Percentiles rank a stretch among this genome's conserved stretches.
phyloP scores from a whole-genome alignment of 768 basidiomycete species.

The Rhizopogon roseolus region DNA sequence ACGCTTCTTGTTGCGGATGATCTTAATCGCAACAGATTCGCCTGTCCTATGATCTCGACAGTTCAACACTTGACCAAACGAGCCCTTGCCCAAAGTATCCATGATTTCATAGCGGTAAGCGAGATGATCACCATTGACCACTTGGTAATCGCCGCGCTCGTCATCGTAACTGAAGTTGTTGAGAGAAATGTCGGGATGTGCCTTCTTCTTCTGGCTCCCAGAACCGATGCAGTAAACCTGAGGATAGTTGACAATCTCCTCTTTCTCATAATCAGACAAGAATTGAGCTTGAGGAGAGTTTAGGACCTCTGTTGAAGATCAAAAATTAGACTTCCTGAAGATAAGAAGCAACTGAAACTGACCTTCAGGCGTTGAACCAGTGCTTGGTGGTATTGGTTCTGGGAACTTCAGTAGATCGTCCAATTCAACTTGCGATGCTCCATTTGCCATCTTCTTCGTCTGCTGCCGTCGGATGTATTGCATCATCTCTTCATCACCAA shows the following conservation, averaged over 20 bases:
- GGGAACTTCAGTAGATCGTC: slow-evolving; percentile 90
- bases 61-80: slow-evolving; percentile 94
- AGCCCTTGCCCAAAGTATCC: slow-evolving; percentile 93
- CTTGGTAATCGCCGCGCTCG: slow-evolving; percentile 94
- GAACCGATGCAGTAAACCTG: slow-evolving; percentile 80
- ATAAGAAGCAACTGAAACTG: slow-evolving; percentile 40
- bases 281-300: slow-evolving; percentile 61
- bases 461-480: slow-evolving; percentile 90
- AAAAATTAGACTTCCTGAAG: slow-evolving; percentile 4
- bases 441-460: slow-evolving; percentile 78
- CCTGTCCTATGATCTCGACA: slow-evolving; percentile 96
- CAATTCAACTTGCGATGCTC: slow-evolving; percentile 81
- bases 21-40: slow-evolving; percentile 97
- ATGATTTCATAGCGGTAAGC: slow-evolving; percentile 96
- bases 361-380: slow-evolving; percentile 69
- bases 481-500: slow-evolving; percentile 97
- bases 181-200: slow-evolving; percentile 61
- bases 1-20: slow-evolving; percentile 98
- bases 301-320: slow-evolving; percentile 47
- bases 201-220: slow-evolving; percentile 78
- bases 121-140: slow-evolving; percentile 88
- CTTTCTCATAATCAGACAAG: slow-evolving; percentile 84
- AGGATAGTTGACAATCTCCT: slow-evolving; percentile 87
- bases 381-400: slow-evolving; percentile 73
- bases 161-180: slow-evolving; percentile 98